Evolutionary conservation across 106 monocot species (phyloP).

Genomic region (Alisma plantagoaquatica): DNA sequence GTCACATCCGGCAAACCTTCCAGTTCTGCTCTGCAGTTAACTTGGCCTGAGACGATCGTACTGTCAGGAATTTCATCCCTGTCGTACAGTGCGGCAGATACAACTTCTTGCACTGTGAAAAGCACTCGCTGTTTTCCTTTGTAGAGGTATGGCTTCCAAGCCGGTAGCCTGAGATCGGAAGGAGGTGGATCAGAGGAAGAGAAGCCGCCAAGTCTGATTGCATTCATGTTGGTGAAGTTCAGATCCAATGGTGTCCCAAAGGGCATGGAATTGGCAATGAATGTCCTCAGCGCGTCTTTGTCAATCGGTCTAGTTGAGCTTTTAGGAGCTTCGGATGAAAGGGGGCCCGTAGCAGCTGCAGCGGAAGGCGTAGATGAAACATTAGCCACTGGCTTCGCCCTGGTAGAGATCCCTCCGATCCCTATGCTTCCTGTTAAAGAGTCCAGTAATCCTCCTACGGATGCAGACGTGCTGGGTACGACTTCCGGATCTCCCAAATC

Average conservation of each 20-base stretch:
- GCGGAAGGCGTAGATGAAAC: constrained; percentile 42
- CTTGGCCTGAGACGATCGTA: constrained; percentile 79
- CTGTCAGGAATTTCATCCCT: constrained; percentile 84
- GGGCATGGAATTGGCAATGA: constrained; percentile 83
- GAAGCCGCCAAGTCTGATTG: constrained; percentile 68
- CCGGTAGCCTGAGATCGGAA: constrained; percentile 74
- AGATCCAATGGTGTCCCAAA: constrained; percentile 94
- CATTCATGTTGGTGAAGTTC: constrained; percentile 53
- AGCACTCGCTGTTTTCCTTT: constrained; percentile 81
- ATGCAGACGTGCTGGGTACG: constrained; percentile 40
- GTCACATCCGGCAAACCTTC: constrained; percentile 96
- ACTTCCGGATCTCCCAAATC: constrained; percentile 79
- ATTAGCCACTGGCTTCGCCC: constrained; percentile 64
- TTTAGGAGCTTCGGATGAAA: constrained; percentile 45
- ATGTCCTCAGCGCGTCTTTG: constrained; percentile 62
- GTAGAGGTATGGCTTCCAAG: constrained; percentile 92
- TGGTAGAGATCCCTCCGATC: constrained; percentile 60
- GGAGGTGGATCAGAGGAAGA: constrained; percentile 59
- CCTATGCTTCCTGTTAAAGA: constrained; percentile 95
- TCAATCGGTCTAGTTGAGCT: constrained; percentile 47
- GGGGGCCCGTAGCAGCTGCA: constrained; percentile 31
- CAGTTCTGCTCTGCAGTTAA: constrained; percentile 88
- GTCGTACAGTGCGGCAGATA: constrained; percentile 85
- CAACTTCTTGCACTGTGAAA: constrained; percentile 65
- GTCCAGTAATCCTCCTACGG: constrained; percentile 89